phyloP scores from a whole-genome alignment of 208 protist genomes.

The Tetramitus jugosus region DNA sequence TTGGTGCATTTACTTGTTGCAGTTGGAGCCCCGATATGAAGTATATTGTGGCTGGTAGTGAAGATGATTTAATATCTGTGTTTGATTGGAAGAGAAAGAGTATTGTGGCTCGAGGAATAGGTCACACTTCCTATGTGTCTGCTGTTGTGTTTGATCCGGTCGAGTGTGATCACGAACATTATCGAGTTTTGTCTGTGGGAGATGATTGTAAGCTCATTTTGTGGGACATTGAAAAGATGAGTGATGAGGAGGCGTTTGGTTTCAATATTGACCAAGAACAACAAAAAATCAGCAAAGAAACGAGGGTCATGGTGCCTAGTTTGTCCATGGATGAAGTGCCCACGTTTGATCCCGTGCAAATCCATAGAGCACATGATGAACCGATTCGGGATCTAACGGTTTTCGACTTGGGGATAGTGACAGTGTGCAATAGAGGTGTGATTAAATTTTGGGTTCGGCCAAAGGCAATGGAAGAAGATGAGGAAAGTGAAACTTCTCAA shows the following conservation, averaged over 20 bases:
- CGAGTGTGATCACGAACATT: not conserved
- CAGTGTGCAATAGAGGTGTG: conserved; percentile 4
- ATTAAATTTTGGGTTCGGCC: not conserved
- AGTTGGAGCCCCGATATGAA: conserved; percentile 1
- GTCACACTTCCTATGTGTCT: not conserved
- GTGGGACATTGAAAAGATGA: not conserved
- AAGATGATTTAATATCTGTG: not conserved
- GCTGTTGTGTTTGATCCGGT: not conserved
- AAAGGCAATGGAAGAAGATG: too few species aligned
- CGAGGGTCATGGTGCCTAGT: not conserved
- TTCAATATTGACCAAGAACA: not conserved
- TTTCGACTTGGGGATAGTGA: not conserved
- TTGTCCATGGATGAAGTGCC: not conserved
- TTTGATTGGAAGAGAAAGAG: not conserved
- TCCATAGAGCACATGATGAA: conserved; percentile 8
- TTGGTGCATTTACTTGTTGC: not conserved
- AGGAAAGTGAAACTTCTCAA: too few species aligned
- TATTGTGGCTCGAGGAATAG: not conserved
- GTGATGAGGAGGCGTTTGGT: not conserved
- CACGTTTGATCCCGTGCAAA: not conserved
- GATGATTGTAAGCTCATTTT: not conserved
- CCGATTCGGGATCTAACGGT: not conserved
- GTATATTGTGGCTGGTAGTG: not conserved
- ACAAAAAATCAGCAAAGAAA: not conserved
- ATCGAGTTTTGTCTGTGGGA: not conserved